Evolutionary conservation across 371 early-diverging fungal genomes (phyloP).

Genomic region (Mortierella polycephala): DNA sequence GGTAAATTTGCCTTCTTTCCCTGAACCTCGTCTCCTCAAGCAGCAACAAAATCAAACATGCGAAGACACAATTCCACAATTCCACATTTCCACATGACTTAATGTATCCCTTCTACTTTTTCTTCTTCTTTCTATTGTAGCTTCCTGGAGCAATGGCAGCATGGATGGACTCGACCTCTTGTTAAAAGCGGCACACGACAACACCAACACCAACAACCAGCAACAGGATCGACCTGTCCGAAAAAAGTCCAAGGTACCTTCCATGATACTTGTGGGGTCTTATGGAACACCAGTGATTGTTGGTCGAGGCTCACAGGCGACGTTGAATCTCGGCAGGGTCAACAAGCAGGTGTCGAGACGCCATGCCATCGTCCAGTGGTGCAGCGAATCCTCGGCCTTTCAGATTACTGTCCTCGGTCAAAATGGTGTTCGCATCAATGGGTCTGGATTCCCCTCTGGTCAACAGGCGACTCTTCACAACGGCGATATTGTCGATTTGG

Average conservation of each 20-base stretch:
- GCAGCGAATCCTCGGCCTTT: constrained; percentile 43
- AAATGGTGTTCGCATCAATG: constrained; percentile 61
- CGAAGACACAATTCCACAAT: not conserved
- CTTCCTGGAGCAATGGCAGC: constrained; percentile 15
- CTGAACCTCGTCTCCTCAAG: not conserved
- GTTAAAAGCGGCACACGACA: constrained; percentile 36
- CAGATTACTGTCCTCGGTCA: constrained; percentile 66
- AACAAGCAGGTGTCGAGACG: constrained; percentile 70
- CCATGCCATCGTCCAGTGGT: constrained; percentile 66
- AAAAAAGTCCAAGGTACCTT: constrained; percentile 27
- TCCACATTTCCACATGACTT: not conserved
- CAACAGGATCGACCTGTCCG: not conserved
- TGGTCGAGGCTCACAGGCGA: constrained; percentile 66
- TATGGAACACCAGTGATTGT: constrained; percentile 60
- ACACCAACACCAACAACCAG: constrained; percentile 6
- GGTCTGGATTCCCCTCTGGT: constrained; percentile 47
- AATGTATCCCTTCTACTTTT: not conserved
- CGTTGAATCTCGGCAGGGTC: constrained; percentile 66
- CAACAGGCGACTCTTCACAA: constrained; percentile 30
- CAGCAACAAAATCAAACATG: not conserved
- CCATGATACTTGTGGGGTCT: constrained; percentile 57
- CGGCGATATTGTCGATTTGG: constrained; percentile 52
- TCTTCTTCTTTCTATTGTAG: not conserved
- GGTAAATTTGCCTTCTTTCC: constrained; percentile 8
- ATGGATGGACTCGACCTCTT: constrained; percentile 42